Percentiles rank a stretch among this genome's conserved stretches.
Evolutionary conservation across 345 rosid species (phyloP).

Genomic region (Aurinia saxatilis): DNA sequence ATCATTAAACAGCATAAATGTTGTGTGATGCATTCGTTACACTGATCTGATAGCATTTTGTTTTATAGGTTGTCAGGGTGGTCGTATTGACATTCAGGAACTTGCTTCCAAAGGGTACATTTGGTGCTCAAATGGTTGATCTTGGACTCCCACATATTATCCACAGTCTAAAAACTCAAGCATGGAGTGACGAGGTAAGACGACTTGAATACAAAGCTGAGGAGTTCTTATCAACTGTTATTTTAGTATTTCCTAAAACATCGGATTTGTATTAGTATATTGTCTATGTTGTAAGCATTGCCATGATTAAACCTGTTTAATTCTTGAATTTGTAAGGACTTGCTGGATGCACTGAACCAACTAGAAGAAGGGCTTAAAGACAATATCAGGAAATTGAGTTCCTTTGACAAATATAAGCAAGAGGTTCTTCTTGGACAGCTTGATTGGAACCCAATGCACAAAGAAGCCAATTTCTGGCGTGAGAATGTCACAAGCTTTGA

Average conservation of each 20-base stretch:
- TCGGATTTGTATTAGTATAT: neutral
- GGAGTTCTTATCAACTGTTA: neutral
- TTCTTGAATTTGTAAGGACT: slow-evolving; percentile 43
- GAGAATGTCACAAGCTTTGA: slow-evolving; percentile 77
- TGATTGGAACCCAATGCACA: slow-evolving; percentile 99
- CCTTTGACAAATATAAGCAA: slow-evolving; percentile 92
- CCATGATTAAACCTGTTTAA: neutral
- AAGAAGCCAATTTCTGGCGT: slow-evolving; percentile 89
- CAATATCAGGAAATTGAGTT: slow-evolving; percentile 80
- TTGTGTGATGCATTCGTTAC: neutral
- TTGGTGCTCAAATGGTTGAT: slow-evolving; percentile 97
- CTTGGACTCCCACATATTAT: slow-evolving; percentile 88
- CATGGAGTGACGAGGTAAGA: slow-evolving; percentile 98
- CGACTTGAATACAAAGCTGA: slow-evolving; percentile 8
- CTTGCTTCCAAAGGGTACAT: slow-evolving; percentile 73
- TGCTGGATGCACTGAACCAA: slow-evolving; percentile 75
- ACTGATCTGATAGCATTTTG: slow-evolving; percentile 16
- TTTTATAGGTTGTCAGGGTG: slow-evolving; percentile 80
- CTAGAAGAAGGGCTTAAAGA: slow-evolving; percentile 80
- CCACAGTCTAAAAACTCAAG: slow-evolving; percentile 83
- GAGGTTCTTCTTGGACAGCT: slow-evolving; percentile 95
- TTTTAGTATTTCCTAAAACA: neutral
- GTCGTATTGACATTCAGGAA: slow-evolving; percentile 72
- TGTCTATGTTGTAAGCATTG: neutral
- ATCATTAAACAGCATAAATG: neutral